These are phyloP conservation scores for Dendrobium nobile DNA, from an alignment of 106 monocot genomes.

Conservation along the genomic window DNA sequence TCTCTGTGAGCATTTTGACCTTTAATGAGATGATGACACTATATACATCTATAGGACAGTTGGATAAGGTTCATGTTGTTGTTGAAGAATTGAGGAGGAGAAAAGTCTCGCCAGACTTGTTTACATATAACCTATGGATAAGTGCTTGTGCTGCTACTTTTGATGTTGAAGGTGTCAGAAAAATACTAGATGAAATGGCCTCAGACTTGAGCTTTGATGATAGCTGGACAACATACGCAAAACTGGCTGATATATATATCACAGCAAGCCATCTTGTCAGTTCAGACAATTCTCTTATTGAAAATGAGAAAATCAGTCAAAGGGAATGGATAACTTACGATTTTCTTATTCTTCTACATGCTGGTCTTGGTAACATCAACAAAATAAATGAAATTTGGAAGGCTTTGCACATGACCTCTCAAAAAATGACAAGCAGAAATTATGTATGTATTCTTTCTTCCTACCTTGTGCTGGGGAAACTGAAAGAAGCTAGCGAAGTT, in stretches of 20 bases:
- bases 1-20: slow-evolving; percentile 20
- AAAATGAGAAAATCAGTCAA: slow-evolving; percentile 33
- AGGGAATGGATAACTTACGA: slow-evolving; percentile 84
- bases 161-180: slow-evolving; percentile 55
- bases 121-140: slow-evolving; percentile 76
- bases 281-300: slow-evolving; percentile 39
- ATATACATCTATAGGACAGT: no score
- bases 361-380: no score
- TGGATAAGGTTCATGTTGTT: no score
- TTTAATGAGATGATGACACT: no score
- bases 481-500: slow-evolving; percentile 72
- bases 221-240: slow-evolving; percentile 49
- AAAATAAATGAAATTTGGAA: no score
- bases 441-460: slow-evolving; percentile 74
- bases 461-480: slow-evolving; percentile 42
- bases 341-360: no score
- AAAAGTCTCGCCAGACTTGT: no score
- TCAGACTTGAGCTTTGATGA: slow-evolving; percentile 33
- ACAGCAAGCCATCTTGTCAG: slow-evolving; percentile 30
- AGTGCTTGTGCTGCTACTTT: slow-evolving; percentile 64
- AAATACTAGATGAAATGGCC: slow-evolving; percentile 70
- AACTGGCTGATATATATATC: slow-evolving; percentile 58
- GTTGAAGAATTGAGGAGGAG: no score
- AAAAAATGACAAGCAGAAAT: no score
- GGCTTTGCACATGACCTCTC: no score